A percentile compares a stretch with the other conserved stretches of the same genome.
These are phyloP conservation scores for Porcisia hertigi DNA, from an alignment of 208 protist species.

Conservation along the genomic window DNA sequence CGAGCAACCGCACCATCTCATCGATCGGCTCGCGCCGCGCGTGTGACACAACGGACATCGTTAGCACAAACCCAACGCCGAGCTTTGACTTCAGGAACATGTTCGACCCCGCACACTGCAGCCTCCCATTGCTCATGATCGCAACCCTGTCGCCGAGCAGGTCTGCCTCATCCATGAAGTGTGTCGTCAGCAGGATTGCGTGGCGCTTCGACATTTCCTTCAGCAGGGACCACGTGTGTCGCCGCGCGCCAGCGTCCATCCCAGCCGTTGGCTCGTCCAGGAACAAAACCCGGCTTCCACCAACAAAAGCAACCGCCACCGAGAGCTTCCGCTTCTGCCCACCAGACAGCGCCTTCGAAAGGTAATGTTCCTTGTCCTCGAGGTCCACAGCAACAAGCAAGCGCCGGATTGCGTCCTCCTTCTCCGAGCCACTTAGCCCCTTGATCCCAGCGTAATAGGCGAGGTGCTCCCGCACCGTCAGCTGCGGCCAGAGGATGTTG, in stretches of 20 bases:
- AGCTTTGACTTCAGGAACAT: slow-evolving; percentile 67
- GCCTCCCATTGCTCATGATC: slow-evolving; percentile 84
- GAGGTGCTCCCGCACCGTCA: slow-evolving; percentile 92
- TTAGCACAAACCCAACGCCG: slow-evolving; percentile 68
- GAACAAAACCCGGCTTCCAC: slow-evolving; percentile 67
- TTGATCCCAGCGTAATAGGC: slow-evolving; percentile 89
- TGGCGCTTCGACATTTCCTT: slow-evolving; percentile 30
- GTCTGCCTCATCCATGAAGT: slow-evolving; percentile 98
- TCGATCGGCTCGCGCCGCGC: slow-evolving; percentile 26
- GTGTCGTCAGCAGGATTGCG: slow-evolving; percentile 77
- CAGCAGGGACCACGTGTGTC: slow-evolving; percentile 76
- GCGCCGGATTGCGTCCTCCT: slow-evolving; percentile 31
- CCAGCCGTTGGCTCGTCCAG: slow-evolving; percentile 90
- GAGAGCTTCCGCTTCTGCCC: slow-evolving; percentile 91
- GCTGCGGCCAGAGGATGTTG: slow-evolving; percentile 64
- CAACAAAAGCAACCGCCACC: slow-evolving; percentile 84
- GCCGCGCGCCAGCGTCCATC: slow-evolving; percentile 77
- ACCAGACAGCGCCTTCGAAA: slow-evolving; percentile 58
- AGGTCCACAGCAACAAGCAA: slow-evolving; percentile 68
- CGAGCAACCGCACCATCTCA: slow-evolving; percentile 26
- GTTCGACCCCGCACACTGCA: slow-evolving; percentile 63
- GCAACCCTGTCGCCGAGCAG: slow-evolving; percentile 91
- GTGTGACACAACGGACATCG: slow-evolving; percentile 32
- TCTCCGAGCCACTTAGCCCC: slow-evolving; percentile 43
- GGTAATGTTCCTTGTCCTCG: slow-evolving; percentile 51